Base-by-base conservation (phyloP, 1,284 basidiomycete species). In the Macrocystidia cucumis region DNA sequence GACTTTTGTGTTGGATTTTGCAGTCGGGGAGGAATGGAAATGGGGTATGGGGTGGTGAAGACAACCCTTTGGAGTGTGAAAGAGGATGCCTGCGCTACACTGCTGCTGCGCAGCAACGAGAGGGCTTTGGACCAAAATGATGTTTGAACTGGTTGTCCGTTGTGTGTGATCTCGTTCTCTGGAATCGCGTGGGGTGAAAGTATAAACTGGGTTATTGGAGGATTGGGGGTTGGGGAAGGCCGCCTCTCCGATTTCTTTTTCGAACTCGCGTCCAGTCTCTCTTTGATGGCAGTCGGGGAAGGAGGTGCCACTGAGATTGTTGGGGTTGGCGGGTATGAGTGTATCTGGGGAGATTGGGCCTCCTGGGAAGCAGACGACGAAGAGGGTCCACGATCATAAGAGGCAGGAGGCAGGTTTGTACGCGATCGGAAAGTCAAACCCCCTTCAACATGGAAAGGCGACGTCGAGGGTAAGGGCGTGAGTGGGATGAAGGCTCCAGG, bases 261-360 rank as follows among this genome's bases (percentile, higher is more conserved):
- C 19, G 42, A 35, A 29, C 59, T 43, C 25, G 57, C 48, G 27
- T 63, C 54, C 4, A 72, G 57, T 40, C 63, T 65, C 5, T 56
- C 59, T 13, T 63, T 50, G 29, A 68, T 52, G 24, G 63, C 45
- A 18, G 52, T 45, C 4, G 69, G 68, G 3, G 73, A 69, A n/a
- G 69, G 62, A 9, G 67, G 67, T 9, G 55, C 51, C 14, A 67
- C 47, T 29, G 55, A 43, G 16, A 56, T 42, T 2, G 77, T 65
- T 7, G 79, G 72, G 9, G 75, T 78, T 3, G 79, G 78, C 9
- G 81, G 81, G 45, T 84, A 84, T 7, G 78, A 81, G 46, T 84
- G 81, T 1, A 64, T 46, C 26, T 58, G 63, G 11, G 57, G 54
- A 9, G 53, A 49, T 12, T 58, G 52, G 5, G 57, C 55, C 22